These are phyloP conservation scores for Kazachstania psychrophila DNA, from an alignment of 805 yeast species.

Conservation along the genomic window DNA sequence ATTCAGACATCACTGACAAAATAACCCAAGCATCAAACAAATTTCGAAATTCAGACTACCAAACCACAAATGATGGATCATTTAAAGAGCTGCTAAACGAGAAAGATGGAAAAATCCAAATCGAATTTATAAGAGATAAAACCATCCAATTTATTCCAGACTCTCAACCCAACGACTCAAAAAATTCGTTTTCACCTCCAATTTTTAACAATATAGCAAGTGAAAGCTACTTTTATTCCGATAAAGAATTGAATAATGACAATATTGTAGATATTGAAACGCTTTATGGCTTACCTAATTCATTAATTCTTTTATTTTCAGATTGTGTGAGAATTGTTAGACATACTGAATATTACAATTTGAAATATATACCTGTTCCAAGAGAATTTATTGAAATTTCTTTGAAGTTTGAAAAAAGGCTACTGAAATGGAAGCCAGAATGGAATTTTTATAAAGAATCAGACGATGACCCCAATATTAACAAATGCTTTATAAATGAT, in stretches of 20 bases:
- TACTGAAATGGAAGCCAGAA: constrained; percentile 62
- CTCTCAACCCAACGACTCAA: neutral
- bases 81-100: constrained; percentile 32
- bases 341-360: constrained; percentile 43
- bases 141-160: neutral
- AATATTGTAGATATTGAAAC: constrained; percentile 67
- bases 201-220: constrained; percentile 37
- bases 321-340: constrained; percentile 62
- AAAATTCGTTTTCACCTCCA: constrained; percentile 18
- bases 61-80: constrained; percentile 20
- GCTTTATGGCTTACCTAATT: constrained; percentile 75
- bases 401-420: constrained; percentile 37
- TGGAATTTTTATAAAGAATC: constrained; percentile 46
- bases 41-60: too few relatives aligned
- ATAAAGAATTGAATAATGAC: constrained; percentile 35
- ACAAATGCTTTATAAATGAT: constrained; percentile 23
- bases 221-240: constrained; percentile 28
- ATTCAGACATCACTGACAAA: neutral
- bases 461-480: constrained; percentile 6
- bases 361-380: constrained; percentile 18
- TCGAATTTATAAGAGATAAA: constrained; percentile 30
- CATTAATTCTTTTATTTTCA: constrained; percentile 61
- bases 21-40: too few relatives aligned
- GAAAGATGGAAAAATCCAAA: constrained; percentile 39
- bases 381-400: constrained; percentile 17